A percentile compares a stretch with the other conserved stretches of the same genome.
Evolutionary conservation across 345 rosid species (phyloP).

Genomic region (Rubroshorea leprosula): DNA sequence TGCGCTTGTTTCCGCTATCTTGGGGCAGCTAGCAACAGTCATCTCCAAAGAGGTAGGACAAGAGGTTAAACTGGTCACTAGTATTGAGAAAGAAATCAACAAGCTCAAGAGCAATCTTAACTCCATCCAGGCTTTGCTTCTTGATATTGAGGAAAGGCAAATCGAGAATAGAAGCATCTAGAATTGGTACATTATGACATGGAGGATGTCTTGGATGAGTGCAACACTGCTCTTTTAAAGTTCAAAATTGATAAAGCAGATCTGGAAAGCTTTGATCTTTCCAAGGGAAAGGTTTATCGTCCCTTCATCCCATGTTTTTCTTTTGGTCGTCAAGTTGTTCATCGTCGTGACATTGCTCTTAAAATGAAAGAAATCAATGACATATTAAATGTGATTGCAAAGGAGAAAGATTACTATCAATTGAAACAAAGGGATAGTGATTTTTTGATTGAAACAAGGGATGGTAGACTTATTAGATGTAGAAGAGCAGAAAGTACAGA

Average conservation of each 20-base stretch:
- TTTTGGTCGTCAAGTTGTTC: background rate
- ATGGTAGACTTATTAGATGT: background rate
- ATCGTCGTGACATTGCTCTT: conserved; percentile 2
- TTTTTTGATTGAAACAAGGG: too few species aligned
- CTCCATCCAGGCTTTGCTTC: conserved; percentile 17
- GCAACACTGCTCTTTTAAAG: too few species aligned
- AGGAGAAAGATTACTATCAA: conserved; percentile 6
- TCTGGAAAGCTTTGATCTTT: background rate
- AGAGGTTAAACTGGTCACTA: too few species aligned
- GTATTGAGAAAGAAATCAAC: too few species aligned
- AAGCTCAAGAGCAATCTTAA: conserved; percentile 11
- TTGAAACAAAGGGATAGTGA: too few species aligned
- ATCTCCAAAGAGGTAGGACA: too few species aligned
- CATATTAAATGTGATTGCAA: too few species aligned
- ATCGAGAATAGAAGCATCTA: background rate
- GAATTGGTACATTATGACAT: conserved; percentile 17
- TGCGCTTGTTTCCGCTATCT: too few species aligned
- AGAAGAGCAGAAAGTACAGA: background rate
- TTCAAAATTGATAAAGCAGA: too few species aligned
- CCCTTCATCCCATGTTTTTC: conserved; percentile 5
- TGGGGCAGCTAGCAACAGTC: too few species aligned
- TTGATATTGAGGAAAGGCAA: conserved; percentile 18
- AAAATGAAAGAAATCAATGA: too few species aligned
- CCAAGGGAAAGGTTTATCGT: background rate
- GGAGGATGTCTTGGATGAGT: conserved; percentile 21